Evolutionary conservation across 1,139 yeast genomes (phyloP), one percentile per base, ranked within the genome.

Genomic region (Candida tropicalis): DNA sequence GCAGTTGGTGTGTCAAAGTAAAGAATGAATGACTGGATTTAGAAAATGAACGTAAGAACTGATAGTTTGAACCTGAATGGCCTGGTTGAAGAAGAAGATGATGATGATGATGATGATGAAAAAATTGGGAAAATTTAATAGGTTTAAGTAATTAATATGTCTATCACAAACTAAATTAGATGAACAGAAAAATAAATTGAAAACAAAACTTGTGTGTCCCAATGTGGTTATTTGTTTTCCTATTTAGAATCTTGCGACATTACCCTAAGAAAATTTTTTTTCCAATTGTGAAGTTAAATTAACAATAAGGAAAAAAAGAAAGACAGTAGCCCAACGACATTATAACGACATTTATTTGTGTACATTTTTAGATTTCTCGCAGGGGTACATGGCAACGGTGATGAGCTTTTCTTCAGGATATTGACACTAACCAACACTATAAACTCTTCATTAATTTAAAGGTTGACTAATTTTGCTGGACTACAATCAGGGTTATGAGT

Each of bases 321-420:
- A n/a, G n/a, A n/a, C n/a, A n/a, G n/a, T n/a, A n/a, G n/a, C n/a
- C n/a, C n/a, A n/a, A n/a, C n/a, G n/a, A n/a, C n/a, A n/a, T n/a
- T n/a, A n/a, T 11, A 1, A 10, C 35, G 35, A 31, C 35, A 31
- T 31, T 31, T 10, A 3, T 16, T 31, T 31, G 35, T 31, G 5
- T 31, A 17, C 15, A 31, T 6, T 3, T 17, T 11, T 6, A 31
- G 3, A 3, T 20, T 17, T 11, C 4, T 7, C 11, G 24, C 15
- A 18, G 24, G 24, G 35, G 17, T 31, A 31, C 35, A 31, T 31
- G 15, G 15, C 35, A 31, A 31, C 35, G 24, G 18, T 13, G 35
- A 31, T 31, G 35, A 31, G 23, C 23, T 20, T 20, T 2, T 4
- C 23, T n/a, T n/a, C n/a, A n/a, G n/a, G n/a, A n/a, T n/a, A n/a